Evolutionary conservation across 176 grass and related monocot genomes (phyloP).

Genomic region (Elymus sibiricus): DNA sequence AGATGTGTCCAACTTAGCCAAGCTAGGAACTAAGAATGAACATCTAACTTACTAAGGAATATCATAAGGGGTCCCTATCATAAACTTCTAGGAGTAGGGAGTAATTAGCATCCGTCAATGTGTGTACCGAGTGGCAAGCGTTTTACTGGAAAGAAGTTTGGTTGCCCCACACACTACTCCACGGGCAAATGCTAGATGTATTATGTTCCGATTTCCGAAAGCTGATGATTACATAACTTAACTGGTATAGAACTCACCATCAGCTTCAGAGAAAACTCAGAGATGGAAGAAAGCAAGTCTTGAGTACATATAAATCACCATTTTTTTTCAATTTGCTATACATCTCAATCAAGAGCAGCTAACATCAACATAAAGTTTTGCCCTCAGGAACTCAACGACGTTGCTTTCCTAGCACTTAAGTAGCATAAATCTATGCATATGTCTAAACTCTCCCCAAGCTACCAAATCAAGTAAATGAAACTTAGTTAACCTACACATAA

Average conservation of each 20-base stretch:
- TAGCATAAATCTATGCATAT: neutral
- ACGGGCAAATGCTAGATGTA: neutral
- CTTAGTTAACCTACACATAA: neutral
- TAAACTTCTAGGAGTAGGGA: neutral
- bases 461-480: neutral
- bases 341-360: neutral
- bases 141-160: neutral
- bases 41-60: neutral
- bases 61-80: neutral
- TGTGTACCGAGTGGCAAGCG: neutral
- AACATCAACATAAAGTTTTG: neutral
- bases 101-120: neutral
- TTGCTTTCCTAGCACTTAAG: neutral
- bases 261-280: neutral
- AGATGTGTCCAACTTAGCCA: neutral
- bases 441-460: neutral
- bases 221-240: neutral
- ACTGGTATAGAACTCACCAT: neutral
- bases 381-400: neutral
- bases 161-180: slow-evolving; percentile 12
- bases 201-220: neutral
- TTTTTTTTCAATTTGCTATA: neutral
- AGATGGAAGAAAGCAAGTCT: neutral
- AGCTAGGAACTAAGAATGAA: neutral
- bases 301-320: neutral